Percentiles rank a stretch among this genome's conserved stretches.
These are phyloP conservation scores for Aphanomyces cochlioides DNA, from an alignment of 352 stramenopile genomes.

Conservation along the genomic window DNA sequence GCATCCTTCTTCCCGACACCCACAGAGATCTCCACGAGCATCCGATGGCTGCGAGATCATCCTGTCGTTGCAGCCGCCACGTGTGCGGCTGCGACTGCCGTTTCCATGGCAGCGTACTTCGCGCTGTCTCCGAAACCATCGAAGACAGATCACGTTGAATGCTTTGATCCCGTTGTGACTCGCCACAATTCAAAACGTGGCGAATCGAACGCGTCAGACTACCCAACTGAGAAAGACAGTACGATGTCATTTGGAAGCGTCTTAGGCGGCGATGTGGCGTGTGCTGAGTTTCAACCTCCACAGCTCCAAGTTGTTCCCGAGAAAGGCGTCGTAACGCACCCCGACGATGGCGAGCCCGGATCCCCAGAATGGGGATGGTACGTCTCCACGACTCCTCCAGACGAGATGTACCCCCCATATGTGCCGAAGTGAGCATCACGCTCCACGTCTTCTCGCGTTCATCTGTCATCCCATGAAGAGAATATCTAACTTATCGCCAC, in stretches of 20 bases:
- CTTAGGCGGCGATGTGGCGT: constrained; percentile 31
- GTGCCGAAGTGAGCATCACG: not conserved
- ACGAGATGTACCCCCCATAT: constrained; percentile 55
- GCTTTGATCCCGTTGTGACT: constrained; percentile 15
- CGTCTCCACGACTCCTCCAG: constrained; percentile 65
- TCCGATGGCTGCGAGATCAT: constrained; percentile 66
- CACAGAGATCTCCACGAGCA: constrained; percentile 54
- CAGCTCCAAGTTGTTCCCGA: constrained; percentile 9
- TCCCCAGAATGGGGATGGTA: constrained; percentile 75
- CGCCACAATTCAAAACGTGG: not conserved
- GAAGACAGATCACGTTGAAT: constrained; percentile 32
- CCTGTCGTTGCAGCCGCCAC: constrained; percentile 56
- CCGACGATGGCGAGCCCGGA: constrained; percentile 40
- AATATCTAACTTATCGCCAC: not conserved
- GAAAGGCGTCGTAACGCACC: constrained; percentile 42
- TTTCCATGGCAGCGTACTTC: constrained; percentile 68
- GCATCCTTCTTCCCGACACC: constrained; percentile 62
- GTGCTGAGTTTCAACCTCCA: constrained; percentile 41
- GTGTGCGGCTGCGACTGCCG: constrained; percentile 62
- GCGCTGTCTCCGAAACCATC: constrained; percentile 39
- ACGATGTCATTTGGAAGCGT: constrained; percentile 6
- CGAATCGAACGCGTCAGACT: constrained; percentile 15
- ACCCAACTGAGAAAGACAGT: constrained; percentile 23
- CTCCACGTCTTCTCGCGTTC: not conserved
- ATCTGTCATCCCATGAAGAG: not conserved